Evolutionary conservation across 73 alveolate species (phyloP), one percentile per base, ranked within the genome.

Genomic region (Blepharisma japonicum): DNA sequence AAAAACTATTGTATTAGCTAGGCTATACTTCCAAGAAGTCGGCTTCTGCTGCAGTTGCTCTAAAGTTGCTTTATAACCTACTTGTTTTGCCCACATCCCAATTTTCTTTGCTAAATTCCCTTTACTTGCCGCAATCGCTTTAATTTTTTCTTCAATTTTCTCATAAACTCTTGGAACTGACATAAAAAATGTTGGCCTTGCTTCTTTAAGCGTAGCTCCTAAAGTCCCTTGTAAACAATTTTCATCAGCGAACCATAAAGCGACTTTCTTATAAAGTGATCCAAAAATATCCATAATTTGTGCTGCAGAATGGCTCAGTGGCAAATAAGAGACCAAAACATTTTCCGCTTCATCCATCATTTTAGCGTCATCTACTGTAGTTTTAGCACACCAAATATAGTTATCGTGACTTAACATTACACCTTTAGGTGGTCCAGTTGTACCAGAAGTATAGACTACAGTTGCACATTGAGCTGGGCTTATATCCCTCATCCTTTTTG

Each of bases 131-230:
- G 88, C 96, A 45, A 92, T 48, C 51, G 83, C 96, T 61, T 84
- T 76, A 67, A 92, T 72, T 86, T 84, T 79, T 56, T 92, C 98
- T 56, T 90, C 92, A 45, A 92, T 83, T 81, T 92, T 92, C 82
- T 92, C 98, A 96, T 94, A 92, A 0, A 92, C 94, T 81, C 98
- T 80, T 4, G 98, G 98, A 4, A 90, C 96, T 72, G 94, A 92
- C 49, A 92, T 87, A 82, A 92, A 92, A 46, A 90, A 56, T 14
- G 98, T 87, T 8, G 98, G 98, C 71, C 93, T 79, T 48, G 87
- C 94, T 51, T 90, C 91, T 50, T 82, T 56, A 20, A 92, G 78
- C 39, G 96, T 90, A 5, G 81, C 87, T 39, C 82, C 94, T n/a
- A 92, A 78, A 8, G 96, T 84, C 32, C 98, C 98, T 87, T 88